Conservation (phyloP, 768 basidiomycete species). For the Suillus occidentalis region DNA sequence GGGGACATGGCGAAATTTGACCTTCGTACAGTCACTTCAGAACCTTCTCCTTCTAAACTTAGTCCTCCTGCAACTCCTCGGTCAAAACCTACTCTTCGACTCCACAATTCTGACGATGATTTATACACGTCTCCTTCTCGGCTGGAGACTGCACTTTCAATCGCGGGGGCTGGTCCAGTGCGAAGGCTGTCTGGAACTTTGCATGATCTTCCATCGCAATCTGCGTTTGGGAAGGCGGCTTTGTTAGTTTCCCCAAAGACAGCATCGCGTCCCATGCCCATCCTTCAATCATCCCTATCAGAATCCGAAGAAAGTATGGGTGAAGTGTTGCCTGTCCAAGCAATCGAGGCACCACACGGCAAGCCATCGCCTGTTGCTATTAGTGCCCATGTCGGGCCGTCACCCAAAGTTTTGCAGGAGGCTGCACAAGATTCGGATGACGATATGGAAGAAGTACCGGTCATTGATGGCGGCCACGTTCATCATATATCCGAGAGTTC, state of each 20-base stretch:
- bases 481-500: neutral
- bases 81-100: neutral
- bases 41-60: slow-evolving; percentile 12
- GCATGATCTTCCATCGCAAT: slow-evolving; percentile 17
- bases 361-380: slow-evolving; percentile 4
- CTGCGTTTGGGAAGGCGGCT: slow-evolving; percentile 40
- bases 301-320: slow-evolving; percentile 5
- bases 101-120: slow-evolving; percentile 42
- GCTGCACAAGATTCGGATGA: slow-evolving; percentile 29
- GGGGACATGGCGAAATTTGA: neutral
- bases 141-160: slow-evolving; percentile 65
- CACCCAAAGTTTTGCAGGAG: slow-evolving; percentile 1
- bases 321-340: neutral
- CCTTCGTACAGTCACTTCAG: neutral
- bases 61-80: slow-evolving; percentile 1
- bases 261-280: slow-evolving; percentile 1
- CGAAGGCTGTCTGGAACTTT: slow-evolving; percentile 17
- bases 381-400: neutral
- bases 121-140: slow-evolving; percentile 52
- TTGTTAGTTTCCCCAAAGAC: slow-evolving; percentile 26
- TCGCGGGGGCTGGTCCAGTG: slow-evolving; percentile 56
- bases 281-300: neutral
- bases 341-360: slow-evolving; percentile 11
- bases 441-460: slow-evolving; percentile 40
- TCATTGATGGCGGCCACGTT: neutral